These are phyloP conservation scores for Paragyromitra xinjiangensis DNA, from an alignment of 495 filamentous ascomycete species.

Conservation along the genomic window DNA sequence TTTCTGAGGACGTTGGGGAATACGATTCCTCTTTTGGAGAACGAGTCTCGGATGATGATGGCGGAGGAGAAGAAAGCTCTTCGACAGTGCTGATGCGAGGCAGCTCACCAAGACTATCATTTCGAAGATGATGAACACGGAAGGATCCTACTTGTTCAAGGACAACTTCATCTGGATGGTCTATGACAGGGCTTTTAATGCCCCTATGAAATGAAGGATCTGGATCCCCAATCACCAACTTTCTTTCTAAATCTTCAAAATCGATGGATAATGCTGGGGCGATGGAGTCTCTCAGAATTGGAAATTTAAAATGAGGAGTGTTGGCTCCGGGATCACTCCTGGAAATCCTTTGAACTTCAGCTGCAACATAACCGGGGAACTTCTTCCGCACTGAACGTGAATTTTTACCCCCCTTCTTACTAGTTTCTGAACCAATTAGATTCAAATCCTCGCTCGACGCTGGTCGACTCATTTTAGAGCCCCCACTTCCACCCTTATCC, in stretches of 20 bases:
- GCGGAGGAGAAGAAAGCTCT: constrained; percentile 57
- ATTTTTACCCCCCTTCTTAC: not conserved
- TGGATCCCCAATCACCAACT: constrained; percentile 30
- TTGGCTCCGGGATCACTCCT: constrained; percentile 29
- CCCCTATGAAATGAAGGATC: constrained; percentile 45
- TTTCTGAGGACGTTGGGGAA: not conserved
- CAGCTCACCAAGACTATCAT: constrained; percentile 36
- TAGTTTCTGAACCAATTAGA: not conserved
- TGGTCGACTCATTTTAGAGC: not conserved
- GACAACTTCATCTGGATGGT: constrained; percentile 26
- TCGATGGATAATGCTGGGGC: constrained; percentile 4
- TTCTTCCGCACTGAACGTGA: constrained; percentile 21
- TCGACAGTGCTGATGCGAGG: constrained; percentile 53
- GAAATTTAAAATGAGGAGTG: constrained; percentile 33
- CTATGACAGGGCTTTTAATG: constrained; percentile 28
- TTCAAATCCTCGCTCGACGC: not conserved
- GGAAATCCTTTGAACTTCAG: constrained; percentile 32
- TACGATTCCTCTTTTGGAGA: not conserved
- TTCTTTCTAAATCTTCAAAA: constrained; percentile 13
- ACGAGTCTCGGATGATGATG: not conserved
- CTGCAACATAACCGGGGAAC: constrained; percentile 25
- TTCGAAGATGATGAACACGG: constrained; percentile 37
- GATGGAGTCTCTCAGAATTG: constrained; percentile 13
- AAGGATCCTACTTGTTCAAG: constrained; percentile 47
- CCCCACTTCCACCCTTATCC: not conserved